Evolutionary conservation across 1,139 yeast genomes (phyloP).

Genomic region (Nakaseomyces uthaithaninus): DNA sequence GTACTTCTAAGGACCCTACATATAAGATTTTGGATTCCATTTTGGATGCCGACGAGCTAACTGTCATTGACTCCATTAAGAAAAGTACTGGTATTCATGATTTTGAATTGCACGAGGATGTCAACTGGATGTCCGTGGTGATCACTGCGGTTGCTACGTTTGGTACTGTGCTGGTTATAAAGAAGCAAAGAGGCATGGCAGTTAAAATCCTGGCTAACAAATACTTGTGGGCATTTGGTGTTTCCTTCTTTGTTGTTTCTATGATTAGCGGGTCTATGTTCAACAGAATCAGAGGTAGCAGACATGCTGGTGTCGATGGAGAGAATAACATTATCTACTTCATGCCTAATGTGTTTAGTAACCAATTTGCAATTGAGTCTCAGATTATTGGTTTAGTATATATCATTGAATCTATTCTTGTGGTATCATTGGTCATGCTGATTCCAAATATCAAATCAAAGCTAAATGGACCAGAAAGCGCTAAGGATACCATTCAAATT

Average conservation of each 20-base stretch:
- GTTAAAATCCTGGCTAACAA: conserved; percentile 33
- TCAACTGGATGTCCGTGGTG: conserved; percentile 44
- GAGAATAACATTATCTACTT: conserved; percentile 58
- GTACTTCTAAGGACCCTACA: conserved; percentile 30
- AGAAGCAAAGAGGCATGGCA: conserved; percentile 31
- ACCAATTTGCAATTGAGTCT: conserved; percentile 77
- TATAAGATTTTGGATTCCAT: conserved; percentile 22
- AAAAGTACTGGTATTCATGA: conserved; percentile 37
- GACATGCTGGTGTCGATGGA: conserved; percentile 51
- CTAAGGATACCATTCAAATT: conserved; percentile 4
- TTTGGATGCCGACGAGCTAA: conserved; percentile 25
- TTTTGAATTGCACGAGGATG: conserved; percentile 47
- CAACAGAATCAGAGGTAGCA: conserved; percentile 73
- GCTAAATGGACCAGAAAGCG: conserved; percentile 4
- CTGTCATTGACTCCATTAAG: not conserved
- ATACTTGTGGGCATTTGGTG: conserved; percentile 59
- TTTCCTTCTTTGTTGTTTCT: conserved; percentile 52
- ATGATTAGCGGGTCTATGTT: conserved; percentile 91
- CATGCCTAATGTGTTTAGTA: conserved; percentile 53
- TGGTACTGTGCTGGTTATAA: conserved; percentile 24
- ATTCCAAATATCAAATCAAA: conserved; percentile 39
- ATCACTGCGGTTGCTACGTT: conserved; percentile 36
- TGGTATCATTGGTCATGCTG: conserved; percentile 43
- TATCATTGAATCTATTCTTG: conserved; percentile 45
- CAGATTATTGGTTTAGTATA: conserved; percentile 62